Conservation (phyloP, 2,329 filamentous ascomycete species). For the Colletotrichum simmondsii region DNA sequence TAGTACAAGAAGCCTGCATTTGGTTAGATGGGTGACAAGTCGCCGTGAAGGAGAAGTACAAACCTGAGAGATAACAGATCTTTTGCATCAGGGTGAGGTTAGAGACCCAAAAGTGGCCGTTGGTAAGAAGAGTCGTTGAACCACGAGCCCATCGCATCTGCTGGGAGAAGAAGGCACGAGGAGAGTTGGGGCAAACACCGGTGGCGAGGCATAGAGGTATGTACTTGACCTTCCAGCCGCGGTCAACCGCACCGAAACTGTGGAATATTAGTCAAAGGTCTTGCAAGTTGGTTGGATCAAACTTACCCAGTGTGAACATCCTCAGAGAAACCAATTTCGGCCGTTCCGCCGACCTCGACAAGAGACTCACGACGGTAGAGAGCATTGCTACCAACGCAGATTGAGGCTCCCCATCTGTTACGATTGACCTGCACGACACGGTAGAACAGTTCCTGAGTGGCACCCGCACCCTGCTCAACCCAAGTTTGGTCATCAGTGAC, state of each 20-base stretch:
- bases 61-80: slow-evolving; percentile 52
- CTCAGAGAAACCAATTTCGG: slow-evolving; percentile 55
- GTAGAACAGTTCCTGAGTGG: slow-evolving; percentile 54
- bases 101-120: slow-evolving; percentile 52
- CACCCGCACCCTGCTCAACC: slow-evolving; percentile 55
- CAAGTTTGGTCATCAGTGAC: slow-evolving; percentile 51
- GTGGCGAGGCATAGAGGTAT: slow-evolving; percentile 53
- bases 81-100: slow-evolving; percentile 51
- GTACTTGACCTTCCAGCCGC: slow-evolving; percentile 55
- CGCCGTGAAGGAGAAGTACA: rapidly evolving
- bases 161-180: slow-evolving; percentile 54
- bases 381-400: slow-evolving; percentile 55
- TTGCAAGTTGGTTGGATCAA: not conserved
- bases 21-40: not conserved
- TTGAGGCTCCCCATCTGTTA: slow-evolving; percentile 52
- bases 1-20: slow-evolving; percentile 49
- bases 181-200: slow-evolving; percentile 54
- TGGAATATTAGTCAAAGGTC: not conserved
- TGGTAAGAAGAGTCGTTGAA: slow-evolving; percentile 52
- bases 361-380: slow-evolving; percentile 52
- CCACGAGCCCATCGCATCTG: slow-evolving; percentile 56
- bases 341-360: slow-evolving; percentile 52
- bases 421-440: slow-evolving; percentile 54
- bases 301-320: slow-evolving; percentile 54
- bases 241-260: slow-evolving; percentile 51